These are phyloP conservation scores for Saprolegnia parasitica DNA, from an alignment of 352 stramenopile genomes.

Conservation along the genomic window DNA sequence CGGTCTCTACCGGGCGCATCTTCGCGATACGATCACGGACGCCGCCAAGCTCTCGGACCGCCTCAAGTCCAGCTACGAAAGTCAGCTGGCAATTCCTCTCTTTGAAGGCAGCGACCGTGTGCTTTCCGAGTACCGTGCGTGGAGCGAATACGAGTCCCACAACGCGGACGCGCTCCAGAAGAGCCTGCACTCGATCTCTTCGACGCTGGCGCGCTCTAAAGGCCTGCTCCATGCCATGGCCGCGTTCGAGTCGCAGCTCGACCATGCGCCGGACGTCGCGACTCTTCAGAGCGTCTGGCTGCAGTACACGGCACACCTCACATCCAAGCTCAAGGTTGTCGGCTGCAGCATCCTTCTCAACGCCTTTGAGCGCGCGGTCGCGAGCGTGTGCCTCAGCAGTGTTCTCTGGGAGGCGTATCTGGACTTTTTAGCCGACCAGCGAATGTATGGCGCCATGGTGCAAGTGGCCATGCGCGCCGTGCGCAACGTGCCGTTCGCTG, in stretches of 20 bases:
- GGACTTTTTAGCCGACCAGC: background rate
- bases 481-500: constrained; percentile 11
- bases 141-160: constrained; percentile 8
- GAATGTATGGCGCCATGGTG: background rate
- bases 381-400: constrained; percentile 10
- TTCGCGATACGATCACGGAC: constrained; percentile 6
- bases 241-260: background rate
- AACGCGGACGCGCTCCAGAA: background rate
- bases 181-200: background rate
- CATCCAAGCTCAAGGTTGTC: background rate
- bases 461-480: constrained; percentile 6
- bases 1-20: constrained; percentile 2
- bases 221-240: background rate
- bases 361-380: constrained; percentile 14
- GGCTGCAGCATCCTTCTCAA: constrained; percentile 14
- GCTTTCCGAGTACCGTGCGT: constrained; percentile 22
- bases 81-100: constrained; percentile 3
- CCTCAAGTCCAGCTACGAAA: constrained; percentile 13
- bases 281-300: constrained; percentile 3
- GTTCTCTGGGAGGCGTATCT: constrained; percentile 11
- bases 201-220: background rate
- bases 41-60: background rate
- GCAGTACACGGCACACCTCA: background rate
- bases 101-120: constrained; percentile 24
- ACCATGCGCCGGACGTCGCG: background rate